Base-by-base conservation (phyloP, 2,329 filamentous ascomycete genomes). In the Dothideomycetidae sp. region DNA sequence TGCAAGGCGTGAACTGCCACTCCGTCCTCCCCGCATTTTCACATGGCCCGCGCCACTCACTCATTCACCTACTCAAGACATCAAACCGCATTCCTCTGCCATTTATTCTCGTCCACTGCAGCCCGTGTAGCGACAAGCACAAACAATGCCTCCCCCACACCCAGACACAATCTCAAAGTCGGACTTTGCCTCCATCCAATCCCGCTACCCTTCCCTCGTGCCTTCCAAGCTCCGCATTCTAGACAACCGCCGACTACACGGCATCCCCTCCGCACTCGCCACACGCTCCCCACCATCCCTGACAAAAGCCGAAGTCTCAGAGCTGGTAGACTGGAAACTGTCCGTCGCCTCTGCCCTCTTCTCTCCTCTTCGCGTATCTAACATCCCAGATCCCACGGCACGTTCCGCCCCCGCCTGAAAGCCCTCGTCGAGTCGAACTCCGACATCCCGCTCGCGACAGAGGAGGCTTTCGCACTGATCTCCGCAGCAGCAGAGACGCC, bases 271-370 rank as follows among this genome's bases (percentile, higher is more conserved):
- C 1, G 44, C 48, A 2, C 73, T 79, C 43, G 46, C 55, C 5
- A 47, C 58, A 11, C 53, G 53, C 2, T 46, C 45, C 4, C 47
- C 52, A 50, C 13, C 53, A 3, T 44, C 54, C 9, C 70, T 82
- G 59, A 58, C 53, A 2, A 67, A 73, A 32, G 60, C 66, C 1
- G 70, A 81, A 48, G 61, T 81, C 21, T 66, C 71, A 47, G 60
- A 50, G 13, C 62, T 83, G 3, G 69, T 81, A 7, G 68, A 78
- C 32, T 83, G 78, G 78, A 83, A 83, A 53, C 61, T 83, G 73
- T 80, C 59, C 52, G 73, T 55, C 15, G 58, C 31, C 28, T 18
- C 39, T 11, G 33, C 41, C 26, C n/a, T n/a, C n/a, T n/a, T 14
- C 18, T 19, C 28, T 36, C 19, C 29, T 17, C 9, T 23, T 44